phyloP scores from a whole-genome alignment of 768 basidiomycete species.

The Suillus subluteus region DNA sequence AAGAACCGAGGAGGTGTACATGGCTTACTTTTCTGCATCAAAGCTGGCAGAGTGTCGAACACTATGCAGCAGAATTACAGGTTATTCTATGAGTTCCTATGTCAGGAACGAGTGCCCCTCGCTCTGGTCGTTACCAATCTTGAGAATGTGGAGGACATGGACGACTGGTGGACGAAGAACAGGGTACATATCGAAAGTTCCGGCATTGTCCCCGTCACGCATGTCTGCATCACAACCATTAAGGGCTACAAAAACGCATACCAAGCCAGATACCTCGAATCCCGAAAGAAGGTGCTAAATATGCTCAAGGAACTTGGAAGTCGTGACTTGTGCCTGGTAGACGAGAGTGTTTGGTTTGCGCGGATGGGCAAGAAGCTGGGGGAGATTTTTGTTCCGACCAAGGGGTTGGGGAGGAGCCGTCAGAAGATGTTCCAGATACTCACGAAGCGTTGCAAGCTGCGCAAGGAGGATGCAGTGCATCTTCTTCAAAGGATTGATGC shows the following conservation, averaged over 20 bases:
- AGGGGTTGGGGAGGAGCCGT: neutral
- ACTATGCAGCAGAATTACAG: constrained; percentile 12
- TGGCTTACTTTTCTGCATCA: constrained; percentile 43
- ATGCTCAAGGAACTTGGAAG: constrained; percentile 18
- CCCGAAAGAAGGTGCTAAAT: constrained; percentile 26
- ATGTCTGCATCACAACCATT: too few species aligned
- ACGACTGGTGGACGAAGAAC: too few species aligned
- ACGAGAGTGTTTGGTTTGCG: neutral
- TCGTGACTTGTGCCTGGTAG: neutral
- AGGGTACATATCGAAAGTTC: too few species aligned
- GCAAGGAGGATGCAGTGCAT: constrained; percentile 21
- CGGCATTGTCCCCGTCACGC: too few species aligned
- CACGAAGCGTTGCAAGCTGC: constrained; percentile 33
- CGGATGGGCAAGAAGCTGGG: neutral
- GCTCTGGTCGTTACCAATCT: too few species aligned
- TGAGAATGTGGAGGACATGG: too few species aligned
- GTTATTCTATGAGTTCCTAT: too few species aligned
- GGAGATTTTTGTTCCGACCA: neutral
- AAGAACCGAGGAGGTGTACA: constrained; percentile 38
- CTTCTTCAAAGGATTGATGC: constrained; percentile 22
- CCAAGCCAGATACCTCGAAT: constrained; percentile 18
- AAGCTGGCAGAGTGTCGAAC: constrained; percentile 30
- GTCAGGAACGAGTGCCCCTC: too few species aligned
- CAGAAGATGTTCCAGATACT: constrained; percentile 1
- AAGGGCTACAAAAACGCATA: neutral